phyloP scores from a whole-genome alignment of 306 rosid genomes.

The Senna tora region DNA sequence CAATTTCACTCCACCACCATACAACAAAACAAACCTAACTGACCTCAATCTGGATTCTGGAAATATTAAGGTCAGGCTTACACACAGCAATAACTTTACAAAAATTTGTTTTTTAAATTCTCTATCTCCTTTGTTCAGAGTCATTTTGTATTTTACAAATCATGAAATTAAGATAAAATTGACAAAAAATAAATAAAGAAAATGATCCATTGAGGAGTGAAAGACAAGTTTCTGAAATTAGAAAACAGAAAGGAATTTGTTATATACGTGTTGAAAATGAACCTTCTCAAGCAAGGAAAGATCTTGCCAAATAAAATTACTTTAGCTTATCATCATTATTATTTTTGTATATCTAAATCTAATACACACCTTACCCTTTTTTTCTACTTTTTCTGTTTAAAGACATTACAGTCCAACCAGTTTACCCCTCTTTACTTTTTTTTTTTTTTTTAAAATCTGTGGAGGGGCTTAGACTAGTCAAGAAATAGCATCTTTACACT shows the following conservation, averaged over 20 bases:
- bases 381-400: neutral
- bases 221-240: neutral
- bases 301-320: too few relatives aligned
- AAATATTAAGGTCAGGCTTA: neutral
- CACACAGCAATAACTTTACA: neutral
- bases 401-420: slow-evolving; percentile 25
- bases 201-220: too few relatives aligned
- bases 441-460: neutral
- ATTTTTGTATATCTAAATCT: too few relatives aligned
- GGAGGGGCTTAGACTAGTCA: slow-evolving; percentile 42
- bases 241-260: too few relatives aligned
- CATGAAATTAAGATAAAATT: too few relatives aligned
- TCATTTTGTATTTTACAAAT: too few relatives aligned
- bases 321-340: too few relatives aligned
- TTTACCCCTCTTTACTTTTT: neutral
- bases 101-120: too few relatives aligned
- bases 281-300: too few relatives aligned
- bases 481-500: slow-evolving; percentile 40
- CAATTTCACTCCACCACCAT: slow-evolving; percentile 33
- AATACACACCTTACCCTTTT: neutral
- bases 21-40: slow-evolving; percentile 25
- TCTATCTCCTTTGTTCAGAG: too few relatives aligned
- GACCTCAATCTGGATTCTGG: neutral
- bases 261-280: too few relatives aligned
- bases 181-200: too few relatives aligned